Conservation (phyloP, 768 basidiomycete genomes). For the Serendipita sp. region DNA sequence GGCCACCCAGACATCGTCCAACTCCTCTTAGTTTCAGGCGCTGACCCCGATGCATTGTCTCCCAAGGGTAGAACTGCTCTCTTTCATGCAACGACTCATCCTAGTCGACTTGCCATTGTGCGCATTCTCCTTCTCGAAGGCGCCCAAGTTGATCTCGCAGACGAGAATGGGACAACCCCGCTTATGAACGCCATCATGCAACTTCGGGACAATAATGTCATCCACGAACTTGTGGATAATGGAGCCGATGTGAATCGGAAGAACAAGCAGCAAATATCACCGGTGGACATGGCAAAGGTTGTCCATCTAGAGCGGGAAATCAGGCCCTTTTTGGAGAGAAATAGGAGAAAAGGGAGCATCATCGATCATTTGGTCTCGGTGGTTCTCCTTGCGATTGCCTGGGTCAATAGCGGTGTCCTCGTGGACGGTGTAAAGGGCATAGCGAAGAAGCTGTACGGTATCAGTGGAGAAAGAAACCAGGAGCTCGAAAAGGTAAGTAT, state of each 20-base stretch:
- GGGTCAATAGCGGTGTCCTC: constrained; percentile 13
- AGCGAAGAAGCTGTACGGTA: neutral
- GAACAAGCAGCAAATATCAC: constrained; percentile 12
- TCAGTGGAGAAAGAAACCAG: too few relatives aligned
- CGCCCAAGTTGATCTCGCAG: constrained; percentile 13
- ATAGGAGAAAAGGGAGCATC: constrained; percentile 9
- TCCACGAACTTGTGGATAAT: constrained; percentile 14
- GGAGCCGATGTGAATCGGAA: constrained; percentile 13
- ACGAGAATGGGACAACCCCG: constrained; percentile 9
- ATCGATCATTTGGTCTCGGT: constrained; percentile 16
- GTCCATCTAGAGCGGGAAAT: constrained; percentile 1
- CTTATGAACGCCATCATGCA: constrained; percentile 16
- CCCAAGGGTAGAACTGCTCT: constrained; percentile 15
- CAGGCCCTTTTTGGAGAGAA: constrained; percentile 7
- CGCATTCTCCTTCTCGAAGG: constrained; percentile 15
- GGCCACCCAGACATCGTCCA: constrained; percentile 17
- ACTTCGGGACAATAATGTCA: constrained; percentile 14
- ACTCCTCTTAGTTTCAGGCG: constrained; percentile 13
- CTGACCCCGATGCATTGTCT: constrained; percentile 17
- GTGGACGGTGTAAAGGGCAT: constrained; percentile 12
- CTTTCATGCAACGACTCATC: constrained; percentile 12
- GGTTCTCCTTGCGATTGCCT: constrained; percentile 14
- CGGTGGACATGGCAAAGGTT: constrained; percentile 12
- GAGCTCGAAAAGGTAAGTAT: too few relatives aligned
- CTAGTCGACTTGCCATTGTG: constrained; percentile 15